These are phyloP conservation scores for Tylopilus cervinicoccineus DNA, from an alignment of 768 basidiomycete genomes.

Conservation along the genomic window DNA sequence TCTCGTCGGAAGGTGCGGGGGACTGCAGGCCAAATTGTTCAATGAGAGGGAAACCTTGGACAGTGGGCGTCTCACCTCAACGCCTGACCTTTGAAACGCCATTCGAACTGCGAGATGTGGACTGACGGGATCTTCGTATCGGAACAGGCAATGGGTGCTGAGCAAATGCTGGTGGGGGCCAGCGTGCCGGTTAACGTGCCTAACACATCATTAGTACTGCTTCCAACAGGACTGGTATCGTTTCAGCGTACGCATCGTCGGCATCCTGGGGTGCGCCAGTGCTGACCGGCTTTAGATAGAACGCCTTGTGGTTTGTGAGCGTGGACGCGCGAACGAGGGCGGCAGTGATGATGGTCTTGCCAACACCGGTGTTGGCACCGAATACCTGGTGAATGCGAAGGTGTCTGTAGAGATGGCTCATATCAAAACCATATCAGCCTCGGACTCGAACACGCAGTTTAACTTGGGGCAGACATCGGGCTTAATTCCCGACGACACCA, in stretches of 20 bases:
- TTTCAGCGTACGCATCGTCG: slow-evolving; percentile 69
- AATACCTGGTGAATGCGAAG: slow-evolving; percentile 88
- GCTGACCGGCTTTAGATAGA: slow-evolving; percentile 88
- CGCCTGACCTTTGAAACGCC: slow-evolving; percentile 32
- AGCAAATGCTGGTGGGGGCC: slow-evolving; percentile 40
- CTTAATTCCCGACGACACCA: not conserved
- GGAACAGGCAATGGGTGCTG: slow-evolving; percentile 69
- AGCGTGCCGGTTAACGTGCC: slow-evolving; percentile 61
- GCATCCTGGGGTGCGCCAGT: slow-evolving; percentile 79
- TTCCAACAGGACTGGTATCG: not conserved
- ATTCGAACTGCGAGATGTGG: slow-evolving; percentile 82
- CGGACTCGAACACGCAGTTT: not conserved
- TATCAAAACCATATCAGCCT: slow-evolving; percentile 26
- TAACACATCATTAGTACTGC: slow-evolving; percentile 27
- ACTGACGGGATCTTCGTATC: slow-evolving; percentile 85
- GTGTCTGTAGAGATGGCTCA: slow-evolving; percentile 83
- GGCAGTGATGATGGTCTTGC: slow-evolving; percentile 88
- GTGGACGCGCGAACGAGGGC: slow-evolving; percentile 82
- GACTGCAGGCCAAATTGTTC: slow-evolving; percentile 17
- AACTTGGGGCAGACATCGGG: too few relatives aligned
- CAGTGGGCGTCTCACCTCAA: slow-evolving; percentile 23
- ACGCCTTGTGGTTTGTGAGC: slow-evolving; percentile 44
- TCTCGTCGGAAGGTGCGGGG: slow-evolving; percentile 54
- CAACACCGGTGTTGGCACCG: slow-evolving; percentile 95
- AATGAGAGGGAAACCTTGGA: slow-evolving; percentile 1